Evolutionary conservation across 768 basidiomycete genomes (phyloP).

Genomic region (Lactarius evosmus): DNA sequence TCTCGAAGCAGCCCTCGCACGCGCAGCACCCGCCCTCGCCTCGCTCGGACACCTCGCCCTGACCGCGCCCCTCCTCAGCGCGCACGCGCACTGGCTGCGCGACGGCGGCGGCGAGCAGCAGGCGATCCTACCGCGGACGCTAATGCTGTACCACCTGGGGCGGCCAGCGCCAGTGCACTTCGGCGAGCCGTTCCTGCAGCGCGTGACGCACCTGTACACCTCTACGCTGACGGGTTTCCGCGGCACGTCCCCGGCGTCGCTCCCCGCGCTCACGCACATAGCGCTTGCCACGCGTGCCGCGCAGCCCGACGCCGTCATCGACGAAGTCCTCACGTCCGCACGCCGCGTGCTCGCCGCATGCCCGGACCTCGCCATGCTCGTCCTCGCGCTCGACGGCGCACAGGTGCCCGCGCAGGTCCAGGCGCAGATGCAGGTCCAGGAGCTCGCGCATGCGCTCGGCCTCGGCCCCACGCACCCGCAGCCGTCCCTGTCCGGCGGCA

Average conservation of each 20-base stretch:
- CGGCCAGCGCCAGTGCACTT: slow-evolving; percentile 25
- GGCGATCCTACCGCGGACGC: slow-evolving; percentile 21
- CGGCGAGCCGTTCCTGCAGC: slow-evolving; percentile 20
- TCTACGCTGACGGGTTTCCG: slow-evolving; percentile 28
- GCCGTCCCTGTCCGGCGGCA: not conserved
- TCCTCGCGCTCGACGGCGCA: slow-evolving; percentile 20
- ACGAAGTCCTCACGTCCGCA: slow-evolving; percentile 6
- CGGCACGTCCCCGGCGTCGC: slow-evolving; percentile 13
- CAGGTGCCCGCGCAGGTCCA: not conserved
- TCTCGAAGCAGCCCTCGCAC: slow-evolving; percentile 22
- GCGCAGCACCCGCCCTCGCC: slow-evolving; percentile 20
- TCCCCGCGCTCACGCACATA: slow-evolving; percentile 23
- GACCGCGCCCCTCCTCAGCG: slow-evolving; percentile 26
- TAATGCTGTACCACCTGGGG: slow-evolving; percentile 28
- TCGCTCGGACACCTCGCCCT: slow-evolving; percentile 23
- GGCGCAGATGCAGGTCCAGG: not conserved
- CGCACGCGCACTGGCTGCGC: slow-evolving; percentile 29
- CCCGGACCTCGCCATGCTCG: slow-evolving; percentile 23
- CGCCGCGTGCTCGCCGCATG: slow-evolving; percentile 15
- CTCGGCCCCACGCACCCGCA: not conserved
- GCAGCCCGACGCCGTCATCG: slow-evolving; percentile 10
- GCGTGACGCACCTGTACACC: slow-evolving; percentile 26
- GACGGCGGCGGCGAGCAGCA: not conserved
- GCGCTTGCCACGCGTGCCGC: slow-evolving; percentile 24
- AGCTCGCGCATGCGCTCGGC: not conserved